Conservation (phyloP, 768 basidiomycete species). For the Lactarius deliciosus region DNA sequence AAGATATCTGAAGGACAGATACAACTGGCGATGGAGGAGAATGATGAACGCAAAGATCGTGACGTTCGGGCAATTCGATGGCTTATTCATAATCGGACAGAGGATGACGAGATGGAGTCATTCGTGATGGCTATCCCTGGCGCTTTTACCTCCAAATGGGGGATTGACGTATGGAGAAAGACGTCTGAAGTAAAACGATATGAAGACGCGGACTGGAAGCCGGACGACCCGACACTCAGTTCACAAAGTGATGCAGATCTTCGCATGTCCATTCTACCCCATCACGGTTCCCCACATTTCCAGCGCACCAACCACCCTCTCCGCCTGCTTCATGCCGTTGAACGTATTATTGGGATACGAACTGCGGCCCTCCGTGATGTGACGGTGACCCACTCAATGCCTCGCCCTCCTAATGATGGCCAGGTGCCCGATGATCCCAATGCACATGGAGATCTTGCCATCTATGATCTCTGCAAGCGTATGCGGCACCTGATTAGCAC, state of each 20-base stretch:
- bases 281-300: neutral
- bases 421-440: neutral
- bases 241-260: neutral
- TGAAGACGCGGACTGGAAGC: neutral
- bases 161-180: neutral
- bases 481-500: neutral
- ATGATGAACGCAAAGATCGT: neutral
- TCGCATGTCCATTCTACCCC: neutral
- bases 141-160: neutral
- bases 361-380: neutral
- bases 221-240: neutral
- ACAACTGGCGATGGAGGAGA: slow-evolving; percentile 6
- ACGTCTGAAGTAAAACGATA: neutral
- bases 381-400: neutral
- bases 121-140: neutral
- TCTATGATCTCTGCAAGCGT: neutral
- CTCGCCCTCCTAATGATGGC: neutral
- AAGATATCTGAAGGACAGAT: neutral
- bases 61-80: slow-evolving; percentile 1
- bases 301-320: neutral
- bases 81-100: neutral
- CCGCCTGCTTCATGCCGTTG: neutral
- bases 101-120: slow-evolving; percentile 12
- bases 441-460: neutral
- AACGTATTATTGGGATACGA: neutral